Conservation (phyloP, 805 yeast genomes). For the Myxozyma vanderwaltii region DNA sequence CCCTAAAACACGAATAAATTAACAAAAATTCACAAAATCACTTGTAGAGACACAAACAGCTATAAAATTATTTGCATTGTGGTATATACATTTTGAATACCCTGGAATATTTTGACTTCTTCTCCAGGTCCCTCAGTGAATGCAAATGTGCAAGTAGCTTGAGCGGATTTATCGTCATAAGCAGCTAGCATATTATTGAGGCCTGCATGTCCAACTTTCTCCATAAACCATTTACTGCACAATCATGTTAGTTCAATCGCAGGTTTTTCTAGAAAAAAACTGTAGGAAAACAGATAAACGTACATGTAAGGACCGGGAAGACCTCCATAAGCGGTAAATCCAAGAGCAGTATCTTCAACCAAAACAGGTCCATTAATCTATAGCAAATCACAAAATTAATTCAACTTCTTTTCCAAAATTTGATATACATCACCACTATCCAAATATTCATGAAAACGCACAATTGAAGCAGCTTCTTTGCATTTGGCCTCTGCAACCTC, state of each 20-base stretch:
- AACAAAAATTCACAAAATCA: too few relatives aligned
- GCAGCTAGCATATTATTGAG: conserved; percentile 75
- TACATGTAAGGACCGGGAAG: conserved; percentile 89
- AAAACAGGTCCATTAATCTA: conserved; percentile 74
- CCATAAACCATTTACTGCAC: conserved; percentile 79
- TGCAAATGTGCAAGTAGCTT: conserved; percentile 90
- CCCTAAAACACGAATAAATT: conserved; percentile 77
- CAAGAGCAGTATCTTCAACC: conserved; percentile 93
- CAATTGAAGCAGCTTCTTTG: conserved; percentile 62
- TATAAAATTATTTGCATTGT: too few relatives aligned
- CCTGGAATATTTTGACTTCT: conserved; percentile 79
- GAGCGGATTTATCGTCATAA: conserved; percentile 81
- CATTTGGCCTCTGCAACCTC: conserved; percentile 84
- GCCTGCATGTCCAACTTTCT: conserved; percentile 70
- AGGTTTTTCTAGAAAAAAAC: too few relatives aligned
- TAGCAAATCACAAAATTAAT: neutral
- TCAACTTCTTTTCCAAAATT: neutral
- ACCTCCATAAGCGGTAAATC: conserved; percentile 74
- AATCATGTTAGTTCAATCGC: neutral
- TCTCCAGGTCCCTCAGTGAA: conserved; percentile 79
- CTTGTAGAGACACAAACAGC: too few relatives aligned
- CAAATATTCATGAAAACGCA: conserved; percentile 36
- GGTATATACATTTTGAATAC: conserved; percentile 43
- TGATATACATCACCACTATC: neutral
- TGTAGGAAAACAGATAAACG: too few relatives aligned